Conservation (phyloP, 768 basidiomycete genomes). For the Suillus luteus region DNA sequence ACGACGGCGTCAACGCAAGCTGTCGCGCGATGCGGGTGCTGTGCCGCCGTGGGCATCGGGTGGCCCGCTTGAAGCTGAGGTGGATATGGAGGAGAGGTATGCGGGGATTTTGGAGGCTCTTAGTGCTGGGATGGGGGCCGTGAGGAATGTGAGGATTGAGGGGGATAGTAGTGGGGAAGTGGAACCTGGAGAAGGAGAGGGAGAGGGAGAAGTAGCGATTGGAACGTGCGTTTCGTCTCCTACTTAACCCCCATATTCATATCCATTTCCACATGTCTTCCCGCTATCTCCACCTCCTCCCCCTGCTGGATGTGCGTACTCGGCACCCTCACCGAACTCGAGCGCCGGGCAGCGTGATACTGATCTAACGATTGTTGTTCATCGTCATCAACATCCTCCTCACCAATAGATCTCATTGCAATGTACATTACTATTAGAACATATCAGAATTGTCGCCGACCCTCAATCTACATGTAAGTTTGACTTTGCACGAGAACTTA, state of each 20-base stretch:
- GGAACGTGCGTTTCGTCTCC: too few relatives aligned
- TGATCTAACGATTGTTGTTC: background rate
- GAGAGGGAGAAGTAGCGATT: too few relatives aligned
- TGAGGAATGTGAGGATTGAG: constrained; percentile 14
- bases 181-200: constrained; percentile 25
- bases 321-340: too few relatives aligned
- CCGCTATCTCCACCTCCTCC: too few relatives aligned
- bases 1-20: constrained; percentile 29
- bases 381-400: background rate
- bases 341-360: background rate
- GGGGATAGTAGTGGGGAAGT: background rate
- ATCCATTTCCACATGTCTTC: too few relatives aligned
- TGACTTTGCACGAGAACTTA: too few relatives aligned
- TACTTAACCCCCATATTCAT: too few relatives aligned
- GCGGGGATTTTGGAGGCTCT: constrained; percentile 30
- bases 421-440: too few relatives aligned
- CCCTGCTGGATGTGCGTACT: too few relatives aligned
- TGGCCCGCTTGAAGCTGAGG: constrained; percentile 28
- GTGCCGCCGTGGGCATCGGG: constrained; percentile 15
- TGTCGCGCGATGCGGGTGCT: constrained; percentile 23
- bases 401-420: too few relatives aligned
- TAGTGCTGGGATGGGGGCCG: constrained; percentile 18
- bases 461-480: too few relatives aligned
- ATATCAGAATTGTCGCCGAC: too few relatives aligned
- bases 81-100: constrained; percentile 30